Base-by-base conservation (phyloP, 148 eudicot genomes). In the Camellia lanceoleosa region DNA sequence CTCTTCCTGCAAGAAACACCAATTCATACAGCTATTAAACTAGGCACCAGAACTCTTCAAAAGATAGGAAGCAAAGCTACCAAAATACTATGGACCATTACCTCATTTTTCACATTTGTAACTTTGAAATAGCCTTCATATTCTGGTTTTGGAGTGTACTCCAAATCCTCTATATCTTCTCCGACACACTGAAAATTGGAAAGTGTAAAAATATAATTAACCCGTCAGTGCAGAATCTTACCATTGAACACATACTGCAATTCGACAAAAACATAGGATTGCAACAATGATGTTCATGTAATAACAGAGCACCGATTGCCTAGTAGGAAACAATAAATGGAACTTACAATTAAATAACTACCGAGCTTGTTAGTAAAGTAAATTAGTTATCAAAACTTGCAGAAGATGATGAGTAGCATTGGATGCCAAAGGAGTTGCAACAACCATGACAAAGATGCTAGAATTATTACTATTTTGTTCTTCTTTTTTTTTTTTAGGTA, bases 111-210 rank as follows among this genome's bases (percentile, higher is more conserved):
- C 52, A 88, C 96, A 82, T 97, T 97, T 80, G 90, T 91, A 78
- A 94, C 97, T 87, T 84, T 90, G 80, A 97, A 97, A 81, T 49
- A 79, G 63, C 98, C 98, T 89, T 97, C 99, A 79, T 89, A 97
- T 88, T 97, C 99, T 66, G 98, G 97, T 87, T 97, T 97, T 71
- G 99, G 98, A 75, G 97, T 92, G 88, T 94, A 97, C 80, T 97
- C 99, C 79, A 92, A 82, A 79, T 97, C 97, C 85, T 91, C 98
- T 80, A 97, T 91, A 82, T 97, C 97, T 82, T 97, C 98, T 73
- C 97, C 97, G 77, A 97, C 97, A 88, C 98, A 97, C 99, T 94
- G 90, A 79, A 79, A 47, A 56, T 64, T 58, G 6, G 59, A 46
- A 74, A 5, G 52, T 60, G 13, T 44, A 2, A 2, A 43, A 47